Conservation (phyloP, 495 filamentous ascomycete genomes). For the Aspergillus sclerotiicarbonarius region DNA sequence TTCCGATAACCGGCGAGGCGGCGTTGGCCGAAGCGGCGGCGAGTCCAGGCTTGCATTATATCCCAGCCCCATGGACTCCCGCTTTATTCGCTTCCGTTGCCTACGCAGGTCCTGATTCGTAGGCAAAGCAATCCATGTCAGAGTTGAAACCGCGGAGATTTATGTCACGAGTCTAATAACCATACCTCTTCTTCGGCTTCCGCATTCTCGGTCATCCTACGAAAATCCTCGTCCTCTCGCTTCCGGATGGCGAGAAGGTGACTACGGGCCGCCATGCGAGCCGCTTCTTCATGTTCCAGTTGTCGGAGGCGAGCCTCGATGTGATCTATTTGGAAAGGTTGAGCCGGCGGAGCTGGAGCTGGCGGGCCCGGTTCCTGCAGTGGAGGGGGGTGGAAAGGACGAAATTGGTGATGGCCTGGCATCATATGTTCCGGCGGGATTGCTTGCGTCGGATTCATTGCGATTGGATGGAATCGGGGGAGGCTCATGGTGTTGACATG, state of each 20-base stretch:
- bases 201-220: constrained; percentile 46
- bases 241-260: constrained; percentile 45
- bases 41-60: constrained; percentile 38
- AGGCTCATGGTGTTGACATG: constrained; percentile 35
- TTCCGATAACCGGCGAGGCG: constrained; percentile 45
- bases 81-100: constrained; percentile 45
- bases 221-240: constrained; percentile 50
- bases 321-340: constrained; percentile 37
- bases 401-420: constrained; percentile 38
- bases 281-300: constrained; percentile 49
- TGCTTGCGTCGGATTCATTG: constrained; percentile 44
- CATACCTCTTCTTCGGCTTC: constrained; percentile 50
- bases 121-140: constrained; percentile 13
- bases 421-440: constrained; percentile 39
- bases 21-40: constrained; percentile 43
- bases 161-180: constrained; percentile 6
- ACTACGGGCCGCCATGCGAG: constrained; percentile 42
- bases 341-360: constrained; percentile 26
- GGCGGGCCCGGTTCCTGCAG: constrained; percentile 39
- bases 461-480: constrained; percentile 47
- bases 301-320: constrained; percentile 46
- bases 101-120: constrained; percentile 42
- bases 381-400: constrained; percentile 36
- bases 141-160: constrained; percentile 1
- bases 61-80: constrained; percentile 47